Conservation (phyloP, 2,329 filamentous ascomycete species). For the Penicillium brevicompactum region DNA sequence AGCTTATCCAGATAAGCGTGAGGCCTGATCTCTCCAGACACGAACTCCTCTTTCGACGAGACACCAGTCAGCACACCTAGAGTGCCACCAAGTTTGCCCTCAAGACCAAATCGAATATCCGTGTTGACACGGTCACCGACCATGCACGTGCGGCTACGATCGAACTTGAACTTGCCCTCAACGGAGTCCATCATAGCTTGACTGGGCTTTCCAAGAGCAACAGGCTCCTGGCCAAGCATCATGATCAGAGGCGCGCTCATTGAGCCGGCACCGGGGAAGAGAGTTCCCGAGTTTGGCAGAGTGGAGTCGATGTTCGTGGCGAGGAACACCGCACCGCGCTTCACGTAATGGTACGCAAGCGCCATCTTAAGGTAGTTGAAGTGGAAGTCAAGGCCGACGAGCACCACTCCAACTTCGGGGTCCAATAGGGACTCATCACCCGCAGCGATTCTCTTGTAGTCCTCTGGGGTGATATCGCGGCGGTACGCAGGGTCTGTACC, state of each 20-base stretch:
- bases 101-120: constrained; percentile 92
- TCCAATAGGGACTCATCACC: constrained; percentile 74
- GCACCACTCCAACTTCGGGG: constrained; percentile 83
- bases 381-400: constrained; percentile 90
- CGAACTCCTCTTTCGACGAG: constrained; percentile 76
- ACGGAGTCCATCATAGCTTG: constrained; percentile 99
- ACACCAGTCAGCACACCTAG: constrained; percentile 90
- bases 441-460: constrained; percentile 74
- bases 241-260: constrained; percentile 76
- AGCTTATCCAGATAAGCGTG: constrained; percentile 82
- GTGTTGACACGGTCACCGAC: constrained; percentile 92
- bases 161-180: constrained; percentile 90
- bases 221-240: constrained; percentile 69
- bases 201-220: constrained; percentile 88
- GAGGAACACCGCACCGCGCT: constrained; percentile 77
- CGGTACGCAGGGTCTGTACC: constrained; percentile 80
- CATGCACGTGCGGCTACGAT: constrained; percentile 88
- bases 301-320: constrained; percentile 94
- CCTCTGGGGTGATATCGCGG: constrained; percentile 75
- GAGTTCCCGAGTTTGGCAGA: constrained; percentile 74
- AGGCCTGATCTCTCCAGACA: constrained; percentile 73
- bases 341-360: constrained; percentile 82
- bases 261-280: constrained; percentile 91
- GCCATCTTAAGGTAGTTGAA: constrained; percentile 92
- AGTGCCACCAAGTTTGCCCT: constrained; percentile 88